Evolutionary conservation across 164 flowering plant genomes (phyloP).

Genomic region (Piper longum): DNA sequence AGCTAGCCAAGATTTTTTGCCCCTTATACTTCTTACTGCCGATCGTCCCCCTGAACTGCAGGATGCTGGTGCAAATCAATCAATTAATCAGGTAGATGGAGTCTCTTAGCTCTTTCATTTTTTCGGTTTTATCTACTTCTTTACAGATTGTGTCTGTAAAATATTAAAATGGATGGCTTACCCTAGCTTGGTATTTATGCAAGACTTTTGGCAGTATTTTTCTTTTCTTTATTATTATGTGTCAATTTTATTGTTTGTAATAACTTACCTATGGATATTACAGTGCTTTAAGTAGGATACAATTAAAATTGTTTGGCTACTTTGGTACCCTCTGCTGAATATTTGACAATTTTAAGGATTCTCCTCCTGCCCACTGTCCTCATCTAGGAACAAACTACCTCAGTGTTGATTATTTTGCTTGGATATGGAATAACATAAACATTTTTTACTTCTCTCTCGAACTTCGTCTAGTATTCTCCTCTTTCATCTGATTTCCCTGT

Average conservation of each 20-base stretch:
- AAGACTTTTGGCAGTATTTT: background rate
- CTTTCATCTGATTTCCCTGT: no score
- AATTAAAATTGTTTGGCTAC: no score
- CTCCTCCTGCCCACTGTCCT: no score
- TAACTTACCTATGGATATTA: background rate
- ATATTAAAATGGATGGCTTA: no score
- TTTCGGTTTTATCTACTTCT: background rate
- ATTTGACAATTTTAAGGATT: no score
- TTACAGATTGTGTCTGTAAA: background rate
- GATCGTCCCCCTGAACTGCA: slow-evolving; percentile 97
- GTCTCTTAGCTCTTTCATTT: background rate
- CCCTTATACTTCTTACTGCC: slow-evolving; percentile 76
- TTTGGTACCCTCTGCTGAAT: no score
- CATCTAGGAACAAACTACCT: no score
- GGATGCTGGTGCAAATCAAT: slow-evolving; percentile 86
- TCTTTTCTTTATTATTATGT: background rate
- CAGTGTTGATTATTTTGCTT: no score
- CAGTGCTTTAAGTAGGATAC: background rate
- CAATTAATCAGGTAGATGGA: slow-evolving; percentile 70
- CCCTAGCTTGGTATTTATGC: background rate
- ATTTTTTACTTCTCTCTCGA: no score
- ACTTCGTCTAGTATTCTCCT: no score
- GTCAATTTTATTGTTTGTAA: background rate
- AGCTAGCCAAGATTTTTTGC: slow-evolving; percentile 85
- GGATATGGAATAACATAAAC: no score